Conservation (phyloP, 345 rosid genomes). For the Turnera subulata region DNA sequence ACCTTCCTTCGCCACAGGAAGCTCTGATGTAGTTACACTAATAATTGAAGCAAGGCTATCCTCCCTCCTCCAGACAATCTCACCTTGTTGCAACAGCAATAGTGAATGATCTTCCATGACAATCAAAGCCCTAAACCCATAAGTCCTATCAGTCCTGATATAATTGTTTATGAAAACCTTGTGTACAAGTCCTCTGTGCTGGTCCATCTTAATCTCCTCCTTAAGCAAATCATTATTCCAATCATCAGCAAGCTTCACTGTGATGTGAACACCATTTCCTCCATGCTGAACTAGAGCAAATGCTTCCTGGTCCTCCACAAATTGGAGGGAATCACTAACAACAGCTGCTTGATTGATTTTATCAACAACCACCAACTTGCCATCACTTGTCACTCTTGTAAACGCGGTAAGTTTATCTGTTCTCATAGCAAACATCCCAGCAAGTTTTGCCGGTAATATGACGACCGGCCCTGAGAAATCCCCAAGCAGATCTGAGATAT, state of each 20-base stretch:
- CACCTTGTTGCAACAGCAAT: slow-evolving; percentile 86
- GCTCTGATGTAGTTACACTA: slow-evolving; percentile 82
- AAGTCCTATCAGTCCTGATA: slow-evolving; percentile 80
- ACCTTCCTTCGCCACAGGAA: slow-evolving; percentile 81
- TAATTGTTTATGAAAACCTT: slow-evolving; percentile 92
- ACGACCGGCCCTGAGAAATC: slow-evolving; percentile 45
- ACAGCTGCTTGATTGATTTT: slow-evolving; percentile 51
- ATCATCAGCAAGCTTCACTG: slow-evolving; percentile 61
- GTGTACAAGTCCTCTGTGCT: slow-evolving; percentile 64
- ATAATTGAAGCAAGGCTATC: slow-evolving; percentile 88
- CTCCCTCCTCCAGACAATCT: slow-evolving; percentile 93
- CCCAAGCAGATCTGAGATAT: slow-evolving; percentile 50
- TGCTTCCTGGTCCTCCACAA: slow-evolving; percentile 59
- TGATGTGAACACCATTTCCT: slow-evolving; percentile 56
- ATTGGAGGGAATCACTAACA: slow-evolving; percentile 69
- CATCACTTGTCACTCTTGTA: slow-evolving; percentile 49
- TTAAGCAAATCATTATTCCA: slow-evolving; percentile 67
- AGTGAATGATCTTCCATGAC: slow-evolving; percentile 99
- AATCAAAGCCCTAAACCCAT: slow-evolving; percentile 95
- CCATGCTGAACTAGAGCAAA: slow-evolving; percentile 67
- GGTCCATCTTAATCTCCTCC: slow-evolving; percentile 69
- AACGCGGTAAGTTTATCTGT: slow-evolving; percentile 35
- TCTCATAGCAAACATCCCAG: slow-evolving; percentile 58
- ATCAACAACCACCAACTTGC: slow-evolving; percentile 65
- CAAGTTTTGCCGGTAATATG: slow-evolving; percentile 51